Conservation (phyloP, 2,329 filamentous ascomycete species). For the Ophiocordyceps unilateralis region DNA sequence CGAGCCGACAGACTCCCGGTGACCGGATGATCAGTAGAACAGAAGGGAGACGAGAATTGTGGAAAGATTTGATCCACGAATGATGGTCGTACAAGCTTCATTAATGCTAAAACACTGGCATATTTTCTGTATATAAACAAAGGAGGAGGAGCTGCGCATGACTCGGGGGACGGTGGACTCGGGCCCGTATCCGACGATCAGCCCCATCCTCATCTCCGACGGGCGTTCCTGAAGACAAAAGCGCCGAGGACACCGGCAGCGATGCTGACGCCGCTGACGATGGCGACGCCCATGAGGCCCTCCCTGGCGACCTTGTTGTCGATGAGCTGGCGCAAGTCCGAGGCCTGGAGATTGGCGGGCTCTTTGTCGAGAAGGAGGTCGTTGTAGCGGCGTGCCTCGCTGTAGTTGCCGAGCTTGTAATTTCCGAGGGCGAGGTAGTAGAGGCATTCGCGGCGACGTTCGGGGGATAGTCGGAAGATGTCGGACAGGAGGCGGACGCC, state of each 20-base stretch:
- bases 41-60: too few relatives aligned
- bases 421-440: slow-evolving; percentile 96
- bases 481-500: slow-evolving; percentile 87
- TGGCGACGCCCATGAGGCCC: slow-evolving; percentile 83
- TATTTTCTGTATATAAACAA: not conserved
- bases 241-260: slow-evolving; percentile 87
- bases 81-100: not conserved
- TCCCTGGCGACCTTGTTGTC: slow-evolving; percentile 95
- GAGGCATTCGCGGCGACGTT: slow-evolving; percentile 89
- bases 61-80: too few relatives aligned
- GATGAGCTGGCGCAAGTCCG: slow-evolving; percentile 71
- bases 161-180: not conserved
- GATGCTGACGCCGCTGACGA: slow-evolving; percentile 81
- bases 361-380: slow-evolving; percentile 83
- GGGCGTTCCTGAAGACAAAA: slow-evolving; percentile 62
- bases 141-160: not conserved
- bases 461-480: slow-evolving; percentile 86
- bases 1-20: too few relatives aligned
- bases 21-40: too few relatives aligned
- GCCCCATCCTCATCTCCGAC: slow-evolving; percentile 27
- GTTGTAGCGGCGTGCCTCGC: slow-evolving; percentile 86
- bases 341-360: slow-evolving; percentile 76
- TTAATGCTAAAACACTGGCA: not conserved
- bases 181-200: not conserved
- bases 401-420: slow-evolving; percentile 97